Conservation (phyloP, 1,284 basidiomycete genomes). For the Calocybe gambosa region DNA sequence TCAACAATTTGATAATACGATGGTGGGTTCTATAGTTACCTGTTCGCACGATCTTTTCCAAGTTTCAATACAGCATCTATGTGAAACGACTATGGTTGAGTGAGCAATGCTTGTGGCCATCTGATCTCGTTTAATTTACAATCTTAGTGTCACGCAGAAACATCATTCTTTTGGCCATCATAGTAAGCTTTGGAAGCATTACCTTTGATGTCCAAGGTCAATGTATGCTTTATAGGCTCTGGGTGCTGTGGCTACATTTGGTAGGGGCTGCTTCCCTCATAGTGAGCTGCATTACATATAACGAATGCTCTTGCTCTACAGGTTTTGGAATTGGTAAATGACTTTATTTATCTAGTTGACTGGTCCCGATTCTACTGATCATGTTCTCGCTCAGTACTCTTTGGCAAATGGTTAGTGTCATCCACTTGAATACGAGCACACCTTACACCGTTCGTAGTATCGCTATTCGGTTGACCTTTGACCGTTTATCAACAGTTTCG, state of each 20-base stretch:
- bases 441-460: not conserved
- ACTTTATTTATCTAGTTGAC: not conserved
- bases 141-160: not conserved
- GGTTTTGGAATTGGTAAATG: not conserved
- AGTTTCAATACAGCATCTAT: not conserved
- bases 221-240: not conserved
- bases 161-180: not conserved
- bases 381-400: not conserved
- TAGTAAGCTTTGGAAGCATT: not conserved
- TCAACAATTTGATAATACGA: not conserved
- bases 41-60: not conserved
- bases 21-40: not conserved
- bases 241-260: not conserved
- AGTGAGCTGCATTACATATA: not conserved
- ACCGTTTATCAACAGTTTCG: not conserved
- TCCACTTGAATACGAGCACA: not conserved
- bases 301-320: not conserved
- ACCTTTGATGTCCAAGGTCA: not conserved
- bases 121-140: not conserved
- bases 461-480: not conserved
- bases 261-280: not conserved
- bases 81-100: slow-evolving; percentile 6
- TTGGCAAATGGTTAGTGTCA: not conserved
- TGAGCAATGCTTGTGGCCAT: not conserved
- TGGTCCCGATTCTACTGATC: not conserved